Evolutionary conservation across 2,329 filamentous ascomycete species (phyloP), one percentile per base, ranked within the genome.

Genomic region (Botryotinia globosa): DNA sequence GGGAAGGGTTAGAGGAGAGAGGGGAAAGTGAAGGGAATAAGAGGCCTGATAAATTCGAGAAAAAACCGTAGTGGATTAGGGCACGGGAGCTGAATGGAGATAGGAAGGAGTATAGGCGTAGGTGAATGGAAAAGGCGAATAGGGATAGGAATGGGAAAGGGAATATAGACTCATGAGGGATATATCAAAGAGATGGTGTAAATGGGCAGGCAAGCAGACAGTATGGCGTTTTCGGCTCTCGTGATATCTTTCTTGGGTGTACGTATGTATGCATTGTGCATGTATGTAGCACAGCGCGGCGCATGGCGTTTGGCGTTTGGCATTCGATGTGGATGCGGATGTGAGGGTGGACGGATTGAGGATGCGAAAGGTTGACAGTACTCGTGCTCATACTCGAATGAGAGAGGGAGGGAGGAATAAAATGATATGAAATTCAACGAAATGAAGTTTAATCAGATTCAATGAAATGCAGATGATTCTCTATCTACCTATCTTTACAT

Each of bases 1-100:
- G 51, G 74, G 72, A 22, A 78, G 74, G 64, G 72, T 78, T 5
- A 74, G 29, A 45, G 54, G 25, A 3, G 29, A 45, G n/a, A 10
- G 58, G 51, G 74, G 39, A 37, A 59, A 51, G 34, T 34, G 48
- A 45, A n/a, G 44, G 63, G 16, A 25, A 39, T 8, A n/a, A 10
- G 1, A 37, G 9, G 25, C 3, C 29, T 39, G 37, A 9, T 5
- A 14, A n/a, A n/a, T 25, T n/a, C 1, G 25, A 54, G 25, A 18
- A 29, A 32, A 29, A 54, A 56, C 9, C 16, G n/a, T 9, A 18
- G 9, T 51, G 25, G 25, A 0, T 25, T 51, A 51, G 25, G 48
- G 48, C 2, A 29, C 8, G 48, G 48, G 48, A 16, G 48, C 16
- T n/a, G 1, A 7, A 12, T 54, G 48, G 16, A n/a, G 48, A 54